Percentiles rank a stretch among this genome's conserved stretches.
Conservation (phyloP, 805 yeast species). For the Zygoascus biomembranicola region DNA sequence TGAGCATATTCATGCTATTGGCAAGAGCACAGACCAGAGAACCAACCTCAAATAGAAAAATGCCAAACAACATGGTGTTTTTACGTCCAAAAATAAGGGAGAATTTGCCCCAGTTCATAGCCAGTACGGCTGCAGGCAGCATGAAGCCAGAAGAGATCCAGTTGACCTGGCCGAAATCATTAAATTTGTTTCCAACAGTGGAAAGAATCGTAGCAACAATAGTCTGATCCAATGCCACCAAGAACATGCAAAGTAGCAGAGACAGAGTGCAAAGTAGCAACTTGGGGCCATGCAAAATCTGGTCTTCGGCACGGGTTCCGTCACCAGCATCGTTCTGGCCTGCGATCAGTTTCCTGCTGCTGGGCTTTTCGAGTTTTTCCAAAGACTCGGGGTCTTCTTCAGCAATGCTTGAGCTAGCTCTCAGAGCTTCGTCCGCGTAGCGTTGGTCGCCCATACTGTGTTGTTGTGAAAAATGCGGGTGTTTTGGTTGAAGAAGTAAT, state of each 20-base stretch:
- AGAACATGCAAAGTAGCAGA: slow-evolving; percentile 16
- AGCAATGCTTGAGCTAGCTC: neutral
- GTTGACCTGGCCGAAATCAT: slow-evolving; percentile 34
- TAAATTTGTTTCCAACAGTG: slow-evolving; percentile 44
- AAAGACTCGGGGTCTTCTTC: neutral
- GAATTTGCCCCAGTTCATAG: slow-evolving; percentile 55
- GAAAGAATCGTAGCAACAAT: slow-evolving; percentile 46
- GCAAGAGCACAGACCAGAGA: slow-evolving; percentile 37
- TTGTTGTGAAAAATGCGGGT: too few species aligned
- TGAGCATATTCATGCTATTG: slow-evolving; percentile 44
- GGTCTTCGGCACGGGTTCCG: slow-evolving; percentile 19
- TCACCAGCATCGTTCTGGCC: slow-evolving; percentile 16
- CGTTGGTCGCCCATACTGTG: too few species aligned
- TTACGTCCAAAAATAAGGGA: slow-evolving; percentile 41
- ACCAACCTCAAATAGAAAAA: slow-evolving; percentile 35
- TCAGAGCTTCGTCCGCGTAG: neutral
- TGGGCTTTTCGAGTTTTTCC: neutral
- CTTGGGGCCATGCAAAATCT: slow-evolving; percentile 17
- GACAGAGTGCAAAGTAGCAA: slow-evolving; percentile 13
- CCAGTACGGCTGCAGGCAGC: slow-evolving; percentile 53
- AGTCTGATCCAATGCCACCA: slow-evolving; percentile 40
- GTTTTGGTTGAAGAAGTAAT: too few species aligned
- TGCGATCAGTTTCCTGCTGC: neutral
- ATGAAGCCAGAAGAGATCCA: slow-evolving; percentile 64
- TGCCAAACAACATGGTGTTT: slow-evolving; percentile 31